Base-by-base conservation (phyloP, 345 rosid genomes). In the Citrus trifoliata region DNA sequence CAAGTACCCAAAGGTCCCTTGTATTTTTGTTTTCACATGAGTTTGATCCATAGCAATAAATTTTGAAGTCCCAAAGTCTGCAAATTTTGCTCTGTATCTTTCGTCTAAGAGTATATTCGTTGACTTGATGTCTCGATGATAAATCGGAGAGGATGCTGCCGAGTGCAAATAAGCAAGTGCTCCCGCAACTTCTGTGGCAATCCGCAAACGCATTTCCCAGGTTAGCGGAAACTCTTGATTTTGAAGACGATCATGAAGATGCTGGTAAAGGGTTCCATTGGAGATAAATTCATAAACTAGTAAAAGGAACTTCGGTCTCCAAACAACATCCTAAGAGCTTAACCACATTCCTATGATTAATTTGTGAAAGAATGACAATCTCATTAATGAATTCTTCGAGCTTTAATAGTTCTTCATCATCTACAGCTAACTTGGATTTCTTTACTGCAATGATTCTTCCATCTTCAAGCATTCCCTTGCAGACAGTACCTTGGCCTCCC, bases 401-500 rank as follows among this genome's bases (percentile, higher is more conserved):
- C 32, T 53, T 76, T 24, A 8, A 33, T 33, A 40, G 0, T 40
- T 40, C 46, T 40, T 66, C 16, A 53, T 76, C 64, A 13, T 33
- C 28, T 13, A 53, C 33, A 8, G 46, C 13, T 40, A 9, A 40
- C 8, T 63, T 76, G 32, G 73, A 76, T 30, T 53, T 76, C 10
- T 76, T 76, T 3, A 76, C 64, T 21, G 79, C 73, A 33, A 76
- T 46, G 10, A 74, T 74, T 74, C 55, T n/a, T 73, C 67, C 67
- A 38, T 60, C 67, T 1, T 3, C 53, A 2, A 60, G 5, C 76
- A 59, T 73, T 25, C 76, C 76, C n/a, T 73, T 73, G 18, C 35
- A 73, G 1, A 61, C 69, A 40, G 77, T 61, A 10, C 77, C 77
- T 46, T 75, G 78, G 4, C 70, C 70, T 42, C 78, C 78, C 1